Conservation (phyloP, 2,329 filamentous ascomycete genomes). For the Tolypocladium tropicale region DNA sequence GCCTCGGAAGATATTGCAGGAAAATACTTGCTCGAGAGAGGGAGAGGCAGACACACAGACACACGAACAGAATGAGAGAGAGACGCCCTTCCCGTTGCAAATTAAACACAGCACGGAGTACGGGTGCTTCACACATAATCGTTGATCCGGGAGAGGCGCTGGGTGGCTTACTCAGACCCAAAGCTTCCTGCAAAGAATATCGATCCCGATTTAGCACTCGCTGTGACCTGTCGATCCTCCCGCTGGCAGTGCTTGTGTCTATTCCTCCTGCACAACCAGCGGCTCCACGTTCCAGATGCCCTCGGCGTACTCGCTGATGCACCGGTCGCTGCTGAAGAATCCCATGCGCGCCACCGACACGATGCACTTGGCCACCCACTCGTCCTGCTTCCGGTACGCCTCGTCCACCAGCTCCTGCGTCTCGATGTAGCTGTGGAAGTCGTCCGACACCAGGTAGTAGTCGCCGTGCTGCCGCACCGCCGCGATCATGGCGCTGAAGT, state of each 20-base stretch:
- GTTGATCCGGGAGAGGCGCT: background rate
- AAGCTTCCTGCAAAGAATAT: too few species aligned
- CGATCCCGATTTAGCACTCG: background rate
- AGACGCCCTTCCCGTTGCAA: too few species aligned
- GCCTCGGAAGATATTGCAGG: too few species aligned
- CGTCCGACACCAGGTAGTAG: slow-evolving; percentile 95
- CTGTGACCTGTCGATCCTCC: background rate
- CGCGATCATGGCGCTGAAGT: slow-evolving; percentile 75
- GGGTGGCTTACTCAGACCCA: background rate
- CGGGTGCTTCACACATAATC: too few species aligned
- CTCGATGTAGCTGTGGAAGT: slow-evolving; percentile 90
- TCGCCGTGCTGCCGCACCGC: slow-evolving; percentile 89
- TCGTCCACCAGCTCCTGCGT: slow-evolving; percentile 88
- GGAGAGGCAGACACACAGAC: too few species aligned
- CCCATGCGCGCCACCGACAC: slow-evolving; percentile 86
- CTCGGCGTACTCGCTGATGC: slow-evolving; percentile 96
- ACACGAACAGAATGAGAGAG: too few species aligned
- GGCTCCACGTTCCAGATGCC: slow-evolving; percentile 96
- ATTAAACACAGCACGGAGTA: too few species aligned
- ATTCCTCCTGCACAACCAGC: slow-evolving; percentile 36
- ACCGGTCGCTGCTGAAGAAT: slow-evolving; percentile 91
- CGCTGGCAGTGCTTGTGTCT: slow-evolving; percentile 1
- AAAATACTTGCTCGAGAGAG: too few species aligned
- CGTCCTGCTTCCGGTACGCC: slow-evolving; percentile 83
- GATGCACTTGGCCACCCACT: slow-evolving; percentile 88